phyloP scores from a whole-genome alignment of 2,329 filamentous ascomycete genomes.

The Penicillium concentricum region DNA sequence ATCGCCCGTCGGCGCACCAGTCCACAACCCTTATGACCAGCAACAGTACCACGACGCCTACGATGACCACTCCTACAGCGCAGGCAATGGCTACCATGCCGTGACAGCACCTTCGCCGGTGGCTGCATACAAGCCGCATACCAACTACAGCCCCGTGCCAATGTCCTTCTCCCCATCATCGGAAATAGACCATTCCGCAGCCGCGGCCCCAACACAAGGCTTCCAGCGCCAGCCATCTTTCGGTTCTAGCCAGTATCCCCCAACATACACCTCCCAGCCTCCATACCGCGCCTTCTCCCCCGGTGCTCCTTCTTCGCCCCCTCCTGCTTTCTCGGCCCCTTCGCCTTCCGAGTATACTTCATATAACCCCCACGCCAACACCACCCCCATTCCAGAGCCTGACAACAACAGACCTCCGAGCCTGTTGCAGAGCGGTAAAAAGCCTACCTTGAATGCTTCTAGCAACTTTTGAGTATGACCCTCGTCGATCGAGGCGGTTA shows the following conservation, averaged over 20 bases:
- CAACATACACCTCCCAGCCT: conserved; percentile 23
- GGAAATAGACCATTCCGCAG: conserved; percentile 4
- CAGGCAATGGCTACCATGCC: conserved; percentile 15
- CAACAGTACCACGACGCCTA: conserved; percentile 13
- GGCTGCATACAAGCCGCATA: conserved; percentile 25
- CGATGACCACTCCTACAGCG: conserved; percentile 11
- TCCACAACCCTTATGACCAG: conserved; percentile 26
- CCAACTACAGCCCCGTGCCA: conserved; percentile 25
- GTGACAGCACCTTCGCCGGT: conserved; percentile 17
- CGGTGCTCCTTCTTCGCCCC: conserved; percentile 26
- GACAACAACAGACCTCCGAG: conserved; percentile 39
- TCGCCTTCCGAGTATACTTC: conserved; percentile 13
- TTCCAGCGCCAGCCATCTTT: conserved; percentile 28
- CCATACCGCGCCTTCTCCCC: conserved; percentile 19
- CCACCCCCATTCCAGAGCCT: conserved; percentile 15
- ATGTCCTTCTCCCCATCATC: conserved; percentile 19
- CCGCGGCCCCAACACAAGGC: conserved; percentile 1
- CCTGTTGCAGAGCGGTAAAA: conserved; percentile 41
- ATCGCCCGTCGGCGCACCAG: conserved; percentile 13
- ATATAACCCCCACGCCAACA: conserved; percentile 10
- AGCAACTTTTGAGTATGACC: conserved; percentile 31
- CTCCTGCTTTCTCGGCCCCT: conserved; percentile 30
- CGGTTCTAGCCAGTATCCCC: conserved; percentile 25
- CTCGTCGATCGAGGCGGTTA: conserved; percentile 6
- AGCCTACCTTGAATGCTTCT: conserved; percentile 36